Evolutionary conservation across 768 basidiomycete species (phyloP).

Genomic region (Hypholoma fasciculare): DNA sequence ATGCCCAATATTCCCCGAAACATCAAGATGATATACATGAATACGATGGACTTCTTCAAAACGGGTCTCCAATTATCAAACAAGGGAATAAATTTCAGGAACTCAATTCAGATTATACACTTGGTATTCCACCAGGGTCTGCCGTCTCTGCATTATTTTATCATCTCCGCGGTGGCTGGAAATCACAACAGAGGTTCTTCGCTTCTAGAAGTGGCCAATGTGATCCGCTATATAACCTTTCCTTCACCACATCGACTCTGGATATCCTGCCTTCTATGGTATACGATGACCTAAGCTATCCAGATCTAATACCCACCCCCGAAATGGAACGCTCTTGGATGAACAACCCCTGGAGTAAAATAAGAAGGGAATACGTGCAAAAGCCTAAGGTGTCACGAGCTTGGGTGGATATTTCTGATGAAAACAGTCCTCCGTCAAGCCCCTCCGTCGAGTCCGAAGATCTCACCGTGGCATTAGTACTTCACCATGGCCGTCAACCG

Average conservation of each 20-base stretch:
- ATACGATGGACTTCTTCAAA: slow-evolving; percentile 18
- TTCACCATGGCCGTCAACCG: not conserved
- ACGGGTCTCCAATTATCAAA: slow-evolving; percentile 8
- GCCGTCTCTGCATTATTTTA: slow-evolving; percentile 15
- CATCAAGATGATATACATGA: slow-evolving; percentile 13
- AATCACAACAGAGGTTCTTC: slow-evolving; percentile 13
- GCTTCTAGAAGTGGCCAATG: slow-evolving; percentile 5
- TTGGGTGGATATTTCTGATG: no score
- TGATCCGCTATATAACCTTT: slow-evolving; percentile 1
- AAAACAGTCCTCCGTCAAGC: not conserved
- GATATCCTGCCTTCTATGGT: not conserved
- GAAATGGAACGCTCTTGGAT: slow-evolving; percentile 11
- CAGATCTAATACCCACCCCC: not conserved
- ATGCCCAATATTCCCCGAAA: slow-evolving; percentile 14
- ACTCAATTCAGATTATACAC: not conserved
- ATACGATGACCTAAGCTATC: not conserved
- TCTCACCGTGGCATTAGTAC: not conserved
- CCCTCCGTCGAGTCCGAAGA: slow-evolving; percentile 6
- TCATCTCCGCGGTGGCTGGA: slow-evolving; percentile 19
- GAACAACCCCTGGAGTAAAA: slow-evolving; percentile 1
- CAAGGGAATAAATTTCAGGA: slow-evolving; percentile 2
- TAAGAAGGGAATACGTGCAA: slow-evolving; percentile 15
- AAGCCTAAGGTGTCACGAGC: not conserved
- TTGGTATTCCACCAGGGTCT: slow-evolving; percentile 12
- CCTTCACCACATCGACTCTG: slow-evolving; percentile 2